Evolutionary conservation across 1,284 basidiomycete species (phyloP), one percentile per base, ranked within the genome.

Genomic region (Cutaneotrichosporon mucoides): DNA sequence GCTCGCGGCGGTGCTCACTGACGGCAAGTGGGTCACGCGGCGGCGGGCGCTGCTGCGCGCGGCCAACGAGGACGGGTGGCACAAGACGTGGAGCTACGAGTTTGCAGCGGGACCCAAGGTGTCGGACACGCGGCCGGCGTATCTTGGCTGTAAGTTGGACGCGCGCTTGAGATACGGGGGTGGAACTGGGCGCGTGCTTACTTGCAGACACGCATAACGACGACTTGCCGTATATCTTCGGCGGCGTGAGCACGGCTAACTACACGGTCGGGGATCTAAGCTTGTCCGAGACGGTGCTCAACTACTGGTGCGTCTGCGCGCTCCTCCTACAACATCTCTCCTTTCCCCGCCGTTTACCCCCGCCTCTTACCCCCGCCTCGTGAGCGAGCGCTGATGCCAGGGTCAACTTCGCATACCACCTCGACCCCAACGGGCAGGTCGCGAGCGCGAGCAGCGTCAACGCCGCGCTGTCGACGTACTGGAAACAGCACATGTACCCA

Each of bases 361-460:
- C 24, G 24, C 24, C 24, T 24, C 24, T 24, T 24, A 24, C 24
- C 24, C 24, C 24, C 24, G 24, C 8, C 7, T 2, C 13, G 2
- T 13, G n/a, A 8, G 37, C 1, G 8, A 8, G 5, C n/a, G 35
- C 36, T 53, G 41, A 47, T 36, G 13, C 1, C 57, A 73, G 73
- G 71, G 55, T 75, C 63, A 76, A 76, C 66, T 77, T 77, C 63
- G 73, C 67, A 15, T 72, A 72, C 60, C 65, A 68, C 66, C 60
- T 64, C 49, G 34, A 48, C 12, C 46, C 46, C 24, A 48, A 48
- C 13, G 46, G 46, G 4, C 1, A 48, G 13, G 46, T 34, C 46
- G 34, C 10, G 33, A 48, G 34, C 24, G 46, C 38, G 12, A 40
- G 46, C 34, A 8, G 4, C 24, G 46, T 13, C 46, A 48, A 48